These are phyloP conservation scores for Xylaria sp. DNA, from an alignment of 2,329 filamentous ascomycete species.

Conservation along the genomic window DNA sequence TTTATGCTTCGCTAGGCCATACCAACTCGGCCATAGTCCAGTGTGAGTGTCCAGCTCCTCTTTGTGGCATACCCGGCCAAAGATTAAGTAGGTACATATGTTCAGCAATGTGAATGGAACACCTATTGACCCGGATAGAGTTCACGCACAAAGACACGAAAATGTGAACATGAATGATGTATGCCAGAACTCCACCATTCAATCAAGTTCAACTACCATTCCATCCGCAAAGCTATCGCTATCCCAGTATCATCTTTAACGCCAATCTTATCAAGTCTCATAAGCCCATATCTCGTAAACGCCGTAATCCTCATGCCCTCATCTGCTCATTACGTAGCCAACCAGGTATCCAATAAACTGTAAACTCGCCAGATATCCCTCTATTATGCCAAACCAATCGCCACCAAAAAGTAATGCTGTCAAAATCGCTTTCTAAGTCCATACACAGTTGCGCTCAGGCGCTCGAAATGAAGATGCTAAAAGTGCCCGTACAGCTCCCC, in stretches of 20 bases:
- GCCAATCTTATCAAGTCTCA: slow-evolving; percentile 8
- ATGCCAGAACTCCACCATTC: not conserved
- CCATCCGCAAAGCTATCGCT: not conserved
- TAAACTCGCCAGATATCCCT: slow-evolving; percentile 19
- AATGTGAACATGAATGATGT: not conserved
- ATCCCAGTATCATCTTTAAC: slow-evolving; percentile 6
- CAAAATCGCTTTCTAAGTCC: not conserved
- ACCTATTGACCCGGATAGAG: no score
- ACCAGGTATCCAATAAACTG: slow-evolving; percentile 10
- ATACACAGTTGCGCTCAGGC: not conserved
- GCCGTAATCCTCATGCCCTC: slow-evolving; percentile 27
- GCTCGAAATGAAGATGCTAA: not conserved
- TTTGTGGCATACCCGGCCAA: no score
- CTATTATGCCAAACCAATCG: slow-evolving; percentile 7
- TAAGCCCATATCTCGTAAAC: slow-evolving; percentile 21
- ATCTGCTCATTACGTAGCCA: slow-evolving; percentile 3
- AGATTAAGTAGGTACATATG: no score
- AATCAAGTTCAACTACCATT: not conserved
- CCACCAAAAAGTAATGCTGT: slow-evolving; percentile 5
- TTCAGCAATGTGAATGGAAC: not conserved
- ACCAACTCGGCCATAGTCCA: not conserved
- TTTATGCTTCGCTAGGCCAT: not conserved
- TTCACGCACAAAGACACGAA: not conserved
- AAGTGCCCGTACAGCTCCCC: slow-evolving; percentile 31
- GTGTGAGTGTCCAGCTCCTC: not conserved